Base-by-base conservation (phyloP, 176 grass and related monocot species). In the Panicum miliaceum region DNA sequence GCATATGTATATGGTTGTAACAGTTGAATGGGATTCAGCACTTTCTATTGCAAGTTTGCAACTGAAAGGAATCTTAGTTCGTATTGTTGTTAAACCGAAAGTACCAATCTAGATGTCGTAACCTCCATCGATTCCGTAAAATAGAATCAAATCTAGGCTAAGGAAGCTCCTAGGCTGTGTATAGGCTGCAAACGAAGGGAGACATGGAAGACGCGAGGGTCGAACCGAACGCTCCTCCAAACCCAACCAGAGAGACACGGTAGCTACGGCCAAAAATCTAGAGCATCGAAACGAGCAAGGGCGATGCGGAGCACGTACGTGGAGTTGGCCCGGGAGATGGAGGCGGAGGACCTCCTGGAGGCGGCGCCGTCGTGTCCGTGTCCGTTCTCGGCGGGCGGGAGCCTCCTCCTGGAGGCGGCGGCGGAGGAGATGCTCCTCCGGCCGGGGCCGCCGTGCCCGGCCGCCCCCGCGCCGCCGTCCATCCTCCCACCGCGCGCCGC, bases 381-480 rank as follows among this genome's bases (percentile, higher is more conserved):
- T 1, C 90, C 90, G 82, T 96, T 96, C 80, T 93, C 93, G 37
- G 50, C 16, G 66, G 74, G 34, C 15, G 84, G 43, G 34, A 25
- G 22, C 86, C 88, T 90, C 85, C 90, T 86, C 85, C 87, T 83
- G 63, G 79, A 56, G 4, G 73, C 79, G 29, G 66, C 0, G 68
- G 77, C 67, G 34, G 90, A 89, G 50, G 84, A 66, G 12, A 88
- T 47, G 81, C 76, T 96, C 68, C 84, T 83, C 86, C 87, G 82
- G 25, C 64, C 36, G 76, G 76, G 79, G 5, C 58, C 45, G 25
- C 64, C 36, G 76, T 76, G 79, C 5, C 58, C 45, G 36, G 77
- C 88, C 53, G 88, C 72, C 9, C 84, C 90, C 72, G 82, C 85
- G 75, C 79, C 67, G 88, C 88, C 83, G 83, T 89, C 87, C 91